phyloP scores from a whole-genome alignment of 495 filamentous ascomycete genomes.

The Neurospora tetraspora region DNA sequence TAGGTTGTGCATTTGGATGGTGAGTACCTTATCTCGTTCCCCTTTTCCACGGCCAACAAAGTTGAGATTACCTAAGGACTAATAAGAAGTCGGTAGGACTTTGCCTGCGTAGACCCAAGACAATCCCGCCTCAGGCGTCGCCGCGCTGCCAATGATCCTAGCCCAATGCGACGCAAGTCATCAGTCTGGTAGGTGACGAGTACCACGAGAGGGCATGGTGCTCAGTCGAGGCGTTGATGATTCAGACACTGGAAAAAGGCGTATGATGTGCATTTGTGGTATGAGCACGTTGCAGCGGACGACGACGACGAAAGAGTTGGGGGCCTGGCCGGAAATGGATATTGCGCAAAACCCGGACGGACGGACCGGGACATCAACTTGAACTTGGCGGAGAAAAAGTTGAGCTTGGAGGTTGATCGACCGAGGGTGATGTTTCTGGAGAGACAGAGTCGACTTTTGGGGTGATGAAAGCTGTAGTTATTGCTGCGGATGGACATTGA shows the following conservation, averaged over 20 bases:
- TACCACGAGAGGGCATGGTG: conserved; percentile 18
- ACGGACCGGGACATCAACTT: neutral
- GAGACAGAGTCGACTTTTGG: neutral
- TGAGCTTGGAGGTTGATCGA: conserved; percentile 13
- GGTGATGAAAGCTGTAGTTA: too few relatives aligned
- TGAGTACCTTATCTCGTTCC: neutral
- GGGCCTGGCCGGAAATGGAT: neutral
- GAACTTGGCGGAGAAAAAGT: conserved; percentile 1
- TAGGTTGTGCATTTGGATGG: conserved; percentile 17
- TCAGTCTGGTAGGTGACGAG: conserved; percentile 10
- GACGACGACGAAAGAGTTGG: neutral
- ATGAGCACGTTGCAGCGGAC: conserved; percentile 7
- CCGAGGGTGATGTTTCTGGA: conserved; percentile 17
- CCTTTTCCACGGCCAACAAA: neutral
- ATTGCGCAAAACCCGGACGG: neutral
- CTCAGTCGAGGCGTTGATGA: conserved; percentile 15
- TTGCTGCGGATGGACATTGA: too few relatives aligned
- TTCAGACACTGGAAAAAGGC: conserved; percentile 4
- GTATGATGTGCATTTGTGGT: conserved; percentile 11
- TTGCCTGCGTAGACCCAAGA: conserved; percentile 19
- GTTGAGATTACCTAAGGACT: neutral
- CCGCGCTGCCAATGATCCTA: conserved; percentile 15
- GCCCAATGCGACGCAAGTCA: conserved; percentile 17
- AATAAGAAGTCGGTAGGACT: conserved; percentile 9
- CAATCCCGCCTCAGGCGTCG: conserved; percentile 10